Conservation (phyloP, 2,329 filamentous ascomycete species). For the Xylariales sp. region DNA sequence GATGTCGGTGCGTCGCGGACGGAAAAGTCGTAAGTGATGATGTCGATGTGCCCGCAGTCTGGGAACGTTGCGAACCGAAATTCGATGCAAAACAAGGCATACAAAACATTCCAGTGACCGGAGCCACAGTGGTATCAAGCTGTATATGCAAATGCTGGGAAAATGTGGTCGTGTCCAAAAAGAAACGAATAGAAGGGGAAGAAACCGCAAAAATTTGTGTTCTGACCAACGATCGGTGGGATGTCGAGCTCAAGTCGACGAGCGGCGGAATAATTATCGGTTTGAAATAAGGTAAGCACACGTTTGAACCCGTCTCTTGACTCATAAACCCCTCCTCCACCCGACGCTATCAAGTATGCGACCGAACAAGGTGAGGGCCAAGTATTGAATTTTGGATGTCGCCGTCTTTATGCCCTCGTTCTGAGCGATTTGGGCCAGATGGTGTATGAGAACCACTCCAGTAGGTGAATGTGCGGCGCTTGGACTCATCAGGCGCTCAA, state of each 20-base stretch:
- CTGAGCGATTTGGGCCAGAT: too few relatives aligned
- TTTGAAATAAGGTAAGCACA: not conserved
- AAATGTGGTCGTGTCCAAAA: not conserved
- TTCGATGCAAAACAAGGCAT: not conserved
- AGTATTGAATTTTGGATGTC: too few relatives aligned
- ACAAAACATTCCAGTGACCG: not conserved
- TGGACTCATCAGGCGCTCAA: too few relatives aligned
- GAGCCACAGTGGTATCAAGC: conserved; percentile 9
- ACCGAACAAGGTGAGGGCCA: too few relatives aligned
- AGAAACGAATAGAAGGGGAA: conserved; percentile 4
- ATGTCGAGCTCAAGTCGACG: too few relatives aligned
- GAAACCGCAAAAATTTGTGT: not conserved
- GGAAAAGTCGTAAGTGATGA: not conserved
- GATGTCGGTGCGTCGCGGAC: not conserved
- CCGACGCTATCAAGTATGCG: too few relatives aligned
- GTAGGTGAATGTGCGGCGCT: too few relatives aligned
- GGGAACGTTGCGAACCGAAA: not conserved
- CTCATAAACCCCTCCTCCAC: too few relatives aligned
- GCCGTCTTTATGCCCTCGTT: too few relatives aligned
- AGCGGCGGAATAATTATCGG: not conserved
- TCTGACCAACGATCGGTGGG: not conserved
- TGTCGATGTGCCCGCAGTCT: not conserved
- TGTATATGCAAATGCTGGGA: conserved; percentile 9
- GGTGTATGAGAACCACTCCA: too few relatives aligned
- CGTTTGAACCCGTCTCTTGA: too few relatives aligned